phyloP scores from a whole-genome alignment of 495 filamentous ascomycete genomes.

The Rhypophila decipiens region DNA sequence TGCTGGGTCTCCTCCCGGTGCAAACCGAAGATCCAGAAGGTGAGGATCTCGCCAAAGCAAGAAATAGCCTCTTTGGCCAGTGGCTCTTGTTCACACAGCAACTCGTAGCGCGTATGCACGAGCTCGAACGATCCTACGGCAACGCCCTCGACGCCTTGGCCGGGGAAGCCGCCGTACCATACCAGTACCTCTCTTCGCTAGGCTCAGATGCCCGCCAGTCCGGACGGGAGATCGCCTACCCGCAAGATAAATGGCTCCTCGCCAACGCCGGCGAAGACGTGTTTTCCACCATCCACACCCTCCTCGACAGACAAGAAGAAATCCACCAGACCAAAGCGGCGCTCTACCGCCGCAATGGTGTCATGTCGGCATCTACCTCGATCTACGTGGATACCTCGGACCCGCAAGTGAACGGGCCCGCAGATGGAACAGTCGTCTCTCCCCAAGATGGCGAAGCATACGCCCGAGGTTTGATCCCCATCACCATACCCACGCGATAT shows the following conservation, averaged over 20 bases:
- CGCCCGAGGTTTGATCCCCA: slow-evolving; percentile 33
- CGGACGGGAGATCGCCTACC: slow-evolving; percentile 36
- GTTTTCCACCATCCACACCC: slow-evolving; percentile 30
- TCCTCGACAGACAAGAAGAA: slow-evolving; percentile 41
- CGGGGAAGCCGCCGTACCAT: slow-evolving; percentile 42
- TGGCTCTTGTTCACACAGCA: slow-evolving; percentile 42
- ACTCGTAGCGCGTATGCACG: slow-evolving; percentile 41
- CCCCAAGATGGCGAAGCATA: slow-evolving; percentile 14
- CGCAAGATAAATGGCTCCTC: slow-evolving; percentile 48
- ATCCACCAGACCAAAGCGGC: slow-evolving; percentile 20
- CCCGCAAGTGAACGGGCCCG: no score
- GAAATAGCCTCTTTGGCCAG: slow-evolving; percentile 42
- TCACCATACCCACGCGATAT: slow-evolving; percentile 40
- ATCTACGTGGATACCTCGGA: no score
- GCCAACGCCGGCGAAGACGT: slow-evolving; percentile 46
- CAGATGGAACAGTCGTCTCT: no score
- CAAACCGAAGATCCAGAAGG: slow-evolving; percentile 21
- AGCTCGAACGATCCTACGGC: slow-evolving; percentile 43
- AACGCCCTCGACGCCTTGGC: slow-evolving; percentile 41
- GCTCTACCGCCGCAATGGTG: slow-evolving; percentile 16
- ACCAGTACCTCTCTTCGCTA: slow-evolving; percentile 25
- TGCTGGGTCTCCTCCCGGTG: slow-evolving; percentile 41
- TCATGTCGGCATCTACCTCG: no score
- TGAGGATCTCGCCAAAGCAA: slow-evolving; percentile 26
- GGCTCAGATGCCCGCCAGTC: slow-evolving; percentile 29